phyloP scores from a whole-genome alignment of 2,329 filamentous ascomycete species.

The Arthroderma uncinatum region DNA sequence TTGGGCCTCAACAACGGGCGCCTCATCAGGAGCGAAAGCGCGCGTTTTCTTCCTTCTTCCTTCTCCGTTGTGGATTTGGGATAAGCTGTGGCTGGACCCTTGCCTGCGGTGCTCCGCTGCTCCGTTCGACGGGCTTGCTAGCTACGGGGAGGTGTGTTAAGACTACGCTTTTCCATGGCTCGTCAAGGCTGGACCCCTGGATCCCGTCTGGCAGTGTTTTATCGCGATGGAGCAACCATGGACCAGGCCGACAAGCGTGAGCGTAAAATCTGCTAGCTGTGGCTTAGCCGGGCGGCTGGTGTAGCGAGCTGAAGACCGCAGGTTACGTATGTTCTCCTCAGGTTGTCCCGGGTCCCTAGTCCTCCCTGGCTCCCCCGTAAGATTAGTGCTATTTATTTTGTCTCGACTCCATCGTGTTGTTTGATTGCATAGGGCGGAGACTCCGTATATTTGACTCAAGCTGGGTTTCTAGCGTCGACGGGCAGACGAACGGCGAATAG shows the following conservation, averaged over 20 bases:
- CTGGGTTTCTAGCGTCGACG: neutral
- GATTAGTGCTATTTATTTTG: neutral
- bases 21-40: neutral
- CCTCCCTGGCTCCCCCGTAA: neutral
- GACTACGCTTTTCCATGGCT: neutral
- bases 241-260: neutral
- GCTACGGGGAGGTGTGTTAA: neutral
- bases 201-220: conserved; percentile 4
- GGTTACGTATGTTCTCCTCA: neutral
- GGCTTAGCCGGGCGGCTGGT: neutral
- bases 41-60: neutral
- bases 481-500: neutral
- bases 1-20: neutral
- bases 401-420: neutral
- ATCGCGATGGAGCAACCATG: neutral
- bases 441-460: neutral
- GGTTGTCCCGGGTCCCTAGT: neutral
- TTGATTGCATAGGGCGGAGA: neutral
- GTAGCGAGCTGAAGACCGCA: neutral
- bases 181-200: neutral
- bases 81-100: neutral
- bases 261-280: neutral
- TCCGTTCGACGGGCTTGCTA: neutral
- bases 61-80: neutral
- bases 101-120: neutral